Evolutionary conservation across 2,329 filamentous ascomycete species (phyloP), one percentile per base, ranked within the genome.

Genomic region (Xylariomycetidae sp.): DNA sequence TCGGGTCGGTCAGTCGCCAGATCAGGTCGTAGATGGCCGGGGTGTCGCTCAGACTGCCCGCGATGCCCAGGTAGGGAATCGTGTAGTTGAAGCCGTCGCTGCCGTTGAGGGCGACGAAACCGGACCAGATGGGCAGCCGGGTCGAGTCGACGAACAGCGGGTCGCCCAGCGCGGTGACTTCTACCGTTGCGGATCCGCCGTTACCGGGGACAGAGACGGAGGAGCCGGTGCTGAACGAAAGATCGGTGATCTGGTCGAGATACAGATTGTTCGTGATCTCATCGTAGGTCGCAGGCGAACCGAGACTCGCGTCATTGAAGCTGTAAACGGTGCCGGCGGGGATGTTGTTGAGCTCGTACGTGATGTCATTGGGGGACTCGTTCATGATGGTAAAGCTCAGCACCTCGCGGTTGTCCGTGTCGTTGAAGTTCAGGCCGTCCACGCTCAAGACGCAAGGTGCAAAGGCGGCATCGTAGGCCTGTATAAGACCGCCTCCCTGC

Each of bases 391-490:
- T 68, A 49, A 82, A 77, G 42, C 68, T 67, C 27, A 68, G 58
- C 3, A 58, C 61, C 28, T 54, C 52, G 41, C 78, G 70, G 61
- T 81, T 53, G 42, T 74, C 72, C 0, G 76, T 78, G 52, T 83
- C 78, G 50, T 82, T 82, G 58, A 82, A 80, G 4, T 73, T 68
- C 11, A 83, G 56, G 51, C 69, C 74, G n/a, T 72, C 72, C 8
- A 65, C 67, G 45, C 67, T 70, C 14, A 82, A 58, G 10, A 74
- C 48, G 3, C 70, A 69, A 3, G 64, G 73, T 12, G 70, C 61
- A 44, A 72, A 67, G 5, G 77, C 72, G 4, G 76, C 74, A 36
- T 79, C 72, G 41, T 72, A 71, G 4, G 74, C 77, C 44, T 79
- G 73, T 30, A 82, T 59, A 10, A 81, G 59, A 23, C 79, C 79